phyloP scores from a whole-genome alignment of 23 red algal species.

The Chondrus crispus region DNA sequence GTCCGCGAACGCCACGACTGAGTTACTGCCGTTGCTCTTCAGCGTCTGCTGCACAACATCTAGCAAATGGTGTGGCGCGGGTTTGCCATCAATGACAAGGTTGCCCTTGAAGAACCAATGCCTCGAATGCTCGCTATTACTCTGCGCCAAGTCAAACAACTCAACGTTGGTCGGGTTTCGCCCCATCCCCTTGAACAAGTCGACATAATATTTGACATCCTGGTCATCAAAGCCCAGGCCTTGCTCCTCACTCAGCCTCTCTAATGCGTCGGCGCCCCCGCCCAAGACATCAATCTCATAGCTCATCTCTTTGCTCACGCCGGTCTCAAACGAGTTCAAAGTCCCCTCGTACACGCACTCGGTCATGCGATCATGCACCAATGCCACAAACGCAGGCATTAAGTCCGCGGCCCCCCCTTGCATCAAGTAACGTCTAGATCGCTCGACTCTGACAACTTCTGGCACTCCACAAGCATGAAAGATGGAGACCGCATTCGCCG shows the following conservation, averaged over 20 bases:
- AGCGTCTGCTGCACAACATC: slow-evolving; percentile 87
- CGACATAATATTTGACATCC: slow-evolving; percentile 82
- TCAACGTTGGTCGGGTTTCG: slow-evolving; percentile 97
- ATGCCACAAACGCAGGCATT: not conserved
- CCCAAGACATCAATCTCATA: slow-evolving; percentile 57
- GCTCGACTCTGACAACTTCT: slow-evolving; percentile 67
- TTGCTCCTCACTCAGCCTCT: slow-evolving; percentile 17
- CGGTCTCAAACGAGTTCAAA: slow-evolving; percentile 52
- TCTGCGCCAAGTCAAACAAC: slow-evolving; percentile 98
- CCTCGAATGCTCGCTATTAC: slow-evolving; percentile 97
- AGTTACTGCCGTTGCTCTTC: slow-evolving; percentile 56
- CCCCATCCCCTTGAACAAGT: slow-evolving; percentile 68
- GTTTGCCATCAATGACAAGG: slow-evolving; percentile 82
- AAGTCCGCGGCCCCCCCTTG: not conserved
- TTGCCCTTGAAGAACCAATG: slow-evolving; percentile 97
- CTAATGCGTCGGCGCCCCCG: slow-evolving; percentile 58
- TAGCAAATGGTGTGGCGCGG: slow-evolving; percentile 47
- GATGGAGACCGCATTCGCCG: slow-evolving; percentile 85
- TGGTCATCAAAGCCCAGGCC: slow-evolving; percentile 92
- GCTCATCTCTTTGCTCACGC: not conserved
- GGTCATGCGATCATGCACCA: slow-evolving; percentile 93
- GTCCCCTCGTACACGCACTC: slow-evolving; percentile 61
- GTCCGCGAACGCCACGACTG: slow-evolving; percentile 96
- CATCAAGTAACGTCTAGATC: slow-evolving; percentile 66
- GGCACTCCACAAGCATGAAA: slow-evolving; percentile 77